A percentile compares a stretch with the other conserved stretches of the same genome.
These are phyloP conservation scores for Podospora bellae-mahoneyi DNA, from an alignment of 495 filamentous ascomycete genomes.

Conservation along the genomic window DNA sequence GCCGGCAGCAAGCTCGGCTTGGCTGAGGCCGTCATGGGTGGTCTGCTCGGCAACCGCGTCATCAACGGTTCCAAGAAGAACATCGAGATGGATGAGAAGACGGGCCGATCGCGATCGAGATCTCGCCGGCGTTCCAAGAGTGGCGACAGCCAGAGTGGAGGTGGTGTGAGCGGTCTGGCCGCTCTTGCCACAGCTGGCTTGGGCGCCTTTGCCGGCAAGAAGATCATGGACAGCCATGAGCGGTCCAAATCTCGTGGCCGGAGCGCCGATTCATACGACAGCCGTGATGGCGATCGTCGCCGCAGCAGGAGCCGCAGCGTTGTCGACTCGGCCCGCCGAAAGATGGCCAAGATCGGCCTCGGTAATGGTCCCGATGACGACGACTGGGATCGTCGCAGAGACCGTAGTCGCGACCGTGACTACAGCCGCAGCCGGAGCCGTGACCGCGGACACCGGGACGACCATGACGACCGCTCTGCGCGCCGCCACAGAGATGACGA, in stretches of 20 bases:
- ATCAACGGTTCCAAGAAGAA: constrained; percentile 70
- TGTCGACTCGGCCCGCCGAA: constrained; percentile 42
- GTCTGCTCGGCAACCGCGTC: constrained; percentile 75
- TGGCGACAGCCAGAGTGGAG: constrained; percentile 36
- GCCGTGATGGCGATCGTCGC: constrained; percentile 38
- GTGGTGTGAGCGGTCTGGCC: constrained; percentile 52
- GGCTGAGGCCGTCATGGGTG: constrained; percentile 77
- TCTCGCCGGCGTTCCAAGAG: constrained; percentile 50
- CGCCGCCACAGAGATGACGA: constrained; percentile 33
- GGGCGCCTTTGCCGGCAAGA: constrained; percentile 77
- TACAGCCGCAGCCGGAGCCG: constrained; percentile 29
- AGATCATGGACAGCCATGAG: constrained; percentile 64
- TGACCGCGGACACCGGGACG: constrained; percentile 34
- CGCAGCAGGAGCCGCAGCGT: constrained; percentile 52
- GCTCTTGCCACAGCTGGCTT: constrained; percentile 71
- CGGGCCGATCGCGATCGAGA: constrained; percentile 48
- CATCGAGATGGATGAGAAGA: constrained; percentile 52
- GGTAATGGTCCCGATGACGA: constrained; percentile 48
- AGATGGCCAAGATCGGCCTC: constrained; percentile 45
- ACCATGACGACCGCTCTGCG: constrained; percentile 44
- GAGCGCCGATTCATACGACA: constrained; percentile 51
- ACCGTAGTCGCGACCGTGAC: constrained; percentile 32
- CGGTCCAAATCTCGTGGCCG: constrained; percentile 56
- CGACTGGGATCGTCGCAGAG: constrained; percentile 32
- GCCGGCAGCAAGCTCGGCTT: constrained; percentile 60